Percentiles rank a stretch among this genome's conserved stretches.
phyloP scores from a whole-genome alignment of 441 rosid species.

The Omphalea diandra region DNA sequence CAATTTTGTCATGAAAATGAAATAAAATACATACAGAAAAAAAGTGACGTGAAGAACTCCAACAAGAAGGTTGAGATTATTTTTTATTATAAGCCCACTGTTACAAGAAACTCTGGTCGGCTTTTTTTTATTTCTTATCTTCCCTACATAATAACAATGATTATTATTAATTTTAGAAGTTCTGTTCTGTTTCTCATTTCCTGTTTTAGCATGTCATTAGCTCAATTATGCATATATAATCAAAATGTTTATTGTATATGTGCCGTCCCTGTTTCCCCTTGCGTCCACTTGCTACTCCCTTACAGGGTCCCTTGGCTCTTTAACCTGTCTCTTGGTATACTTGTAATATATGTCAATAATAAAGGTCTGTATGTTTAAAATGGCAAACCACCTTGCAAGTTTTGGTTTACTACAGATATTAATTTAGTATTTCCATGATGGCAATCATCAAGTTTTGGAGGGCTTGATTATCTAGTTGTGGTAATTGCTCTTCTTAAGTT shows the following conservation, averaged over 20 bases:
- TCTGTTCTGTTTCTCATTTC: conserved; percentile 9
- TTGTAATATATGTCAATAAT: no score
- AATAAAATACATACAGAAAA: background rate
- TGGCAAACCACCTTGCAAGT: conserved; percentile 30
- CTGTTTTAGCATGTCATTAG: conserved; percentile 28
- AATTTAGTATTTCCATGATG: conserved; percentile 19
- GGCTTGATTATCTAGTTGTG: conserved; percentile 15
- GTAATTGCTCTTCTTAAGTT: background rate
- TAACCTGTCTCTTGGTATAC: background rate
- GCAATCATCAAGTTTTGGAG: conserved; percentile 18
- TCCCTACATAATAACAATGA: no score
- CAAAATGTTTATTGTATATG: conserved; percentile 14
- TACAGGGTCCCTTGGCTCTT: conserved; percentile 11
- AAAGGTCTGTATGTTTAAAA: conserved; percentile 1
- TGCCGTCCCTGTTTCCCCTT: conserved; percentile 30
- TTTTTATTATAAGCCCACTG: conserved; percentile 26
- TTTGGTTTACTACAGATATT: conserved; percentile 19
- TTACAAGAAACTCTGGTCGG: conserved; percentile 61
- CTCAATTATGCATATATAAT: conserved; percentile 26
- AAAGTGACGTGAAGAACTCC: conserved; percentile 53
- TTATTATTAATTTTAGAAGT: conserved; percentile 5
- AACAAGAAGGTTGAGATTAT: conserved; percentile 32
- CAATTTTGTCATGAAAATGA: conserved; percentile 16
- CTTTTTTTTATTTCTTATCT: conserved; percentile 12
- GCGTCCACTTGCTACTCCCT: conserved; percentile 33